phyloP scores from a whole-genome alignment of 2,329 filamentous ascomycete genomes.

The Zymoseptoria pseudotritici region DNA sequence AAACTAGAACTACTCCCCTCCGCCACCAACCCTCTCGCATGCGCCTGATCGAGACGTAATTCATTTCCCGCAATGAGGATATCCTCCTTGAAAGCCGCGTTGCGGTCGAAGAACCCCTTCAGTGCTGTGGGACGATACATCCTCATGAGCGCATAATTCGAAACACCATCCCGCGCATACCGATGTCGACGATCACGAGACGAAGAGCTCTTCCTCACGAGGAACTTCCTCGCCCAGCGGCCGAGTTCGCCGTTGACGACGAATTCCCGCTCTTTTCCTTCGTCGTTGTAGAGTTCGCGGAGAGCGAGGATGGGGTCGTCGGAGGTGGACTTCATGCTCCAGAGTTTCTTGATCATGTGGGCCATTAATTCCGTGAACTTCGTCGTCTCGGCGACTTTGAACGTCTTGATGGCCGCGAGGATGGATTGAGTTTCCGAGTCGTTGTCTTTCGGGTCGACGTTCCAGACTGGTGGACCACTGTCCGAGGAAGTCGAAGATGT shows the following conservation, averaged over 20 bases:
- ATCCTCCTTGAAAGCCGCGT: constrained; percentile 9
- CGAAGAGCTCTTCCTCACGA: constrained; percentile 5
- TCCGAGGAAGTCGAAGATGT: background rate
- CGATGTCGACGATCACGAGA: background rate
- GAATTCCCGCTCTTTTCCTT: constrained; percentile 3
- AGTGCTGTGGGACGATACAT: constrained; percentile 1
- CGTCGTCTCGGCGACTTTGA: constrained; percentile 30
- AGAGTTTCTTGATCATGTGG: constrained; percentile 30
- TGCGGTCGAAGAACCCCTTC: constrained; percentile 1
- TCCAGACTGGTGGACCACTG: background rate
- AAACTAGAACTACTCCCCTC: background rate
- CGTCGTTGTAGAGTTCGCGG: constrained; percentile 29
- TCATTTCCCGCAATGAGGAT: background rate
- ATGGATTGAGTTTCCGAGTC: constrained; percentile 7
- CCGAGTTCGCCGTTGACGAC: constrained; percentile 22
- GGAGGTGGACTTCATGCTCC: constrained; percentile 23
- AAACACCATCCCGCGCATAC: background rate
- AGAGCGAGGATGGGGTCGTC: constrained; percentile 33
- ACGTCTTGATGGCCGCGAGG: constrained; percentile 22
- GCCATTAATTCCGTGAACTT: constrained; percentile 32
- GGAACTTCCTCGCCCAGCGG: constrained; percentile 20
- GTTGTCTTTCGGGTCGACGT: background rate
- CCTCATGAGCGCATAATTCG: constrained; percentile 5
- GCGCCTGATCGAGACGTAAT: background rate
- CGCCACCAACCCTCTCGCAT: background rate